Conservation (phyloP, 164 flowering plant genomes). For the Brasenia schreberi region DNA sequence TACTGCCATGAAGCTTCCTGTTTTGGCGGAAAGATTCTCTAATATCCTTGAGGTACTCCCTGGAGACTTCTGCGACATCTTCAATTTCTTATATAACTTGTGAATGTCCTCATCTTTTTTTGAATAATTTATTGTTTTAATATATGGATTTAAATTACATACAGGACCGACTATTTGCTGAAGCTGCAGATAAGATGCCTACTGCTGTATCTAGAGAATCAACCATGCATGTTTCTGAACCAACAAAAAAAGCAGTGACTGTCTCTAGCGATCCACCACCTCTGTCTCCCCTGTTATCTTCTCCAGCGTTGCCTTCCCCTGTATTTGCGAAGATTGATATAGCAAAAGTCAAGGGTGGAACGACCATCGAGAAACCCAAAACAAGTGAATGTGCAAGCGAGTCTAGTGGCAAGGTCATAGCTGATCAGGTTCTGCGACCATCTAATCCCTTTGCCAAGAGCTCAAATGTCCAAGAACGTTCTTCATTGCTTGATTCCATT, state of each 20-base stretch:
- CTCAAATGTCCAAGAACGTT: slow-evolving; percentile 27
- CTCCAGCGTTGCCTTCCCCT: slow-evolving; percentile 22
- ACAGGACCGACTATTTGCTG: slow-evolving; percentile 60
- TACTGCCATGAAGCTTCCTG: slow-evolving; percentile 76
- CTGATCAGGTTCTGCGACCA: slow-evolving; percentile 20
- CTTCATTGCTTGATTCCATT: slow-evolving; percentile 52
- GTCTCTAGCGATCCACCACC: slow-evolving; percentile 15
- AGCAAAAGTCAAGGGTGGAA: slow-evolving; percentile 15
- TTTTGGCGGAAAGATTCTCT: slow-evolving; percentile 77
- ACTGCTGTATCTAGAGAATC: slow-evolving; percentile 4
- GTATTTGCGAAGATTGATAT: slow-evolving; percentile 33
- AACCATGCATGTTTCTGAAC: slow-evolving; percentile 7
- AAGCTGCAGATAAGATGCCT: slow-evolving; percentile 9
- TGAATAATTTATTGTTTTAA: no score
- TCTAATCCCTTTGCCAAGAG: slow-evolving; percentile 54
- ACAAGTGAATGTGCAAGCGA: slow-evolving; percentile 4
- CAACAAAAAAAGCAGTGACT: slow-evolving; percentile 6
- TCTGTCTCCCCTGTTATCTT: slow-evolving; percentile 9
- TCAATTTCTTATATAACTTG: no score
- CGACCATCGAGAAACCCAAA: slow-evolving; percentile 10
- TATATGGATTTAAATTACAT: no score
- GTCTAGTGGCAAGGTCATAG: slow-evolving; percentile 1
- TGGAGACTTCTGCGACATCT: no score
- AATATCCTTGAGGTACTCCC: slow-evolving; percentile 61
- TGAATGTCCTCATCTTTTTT: no score